Conservation (phyloP, 2,329 filamentous ascomycete species). For the Alternaria rosae region DNA sequence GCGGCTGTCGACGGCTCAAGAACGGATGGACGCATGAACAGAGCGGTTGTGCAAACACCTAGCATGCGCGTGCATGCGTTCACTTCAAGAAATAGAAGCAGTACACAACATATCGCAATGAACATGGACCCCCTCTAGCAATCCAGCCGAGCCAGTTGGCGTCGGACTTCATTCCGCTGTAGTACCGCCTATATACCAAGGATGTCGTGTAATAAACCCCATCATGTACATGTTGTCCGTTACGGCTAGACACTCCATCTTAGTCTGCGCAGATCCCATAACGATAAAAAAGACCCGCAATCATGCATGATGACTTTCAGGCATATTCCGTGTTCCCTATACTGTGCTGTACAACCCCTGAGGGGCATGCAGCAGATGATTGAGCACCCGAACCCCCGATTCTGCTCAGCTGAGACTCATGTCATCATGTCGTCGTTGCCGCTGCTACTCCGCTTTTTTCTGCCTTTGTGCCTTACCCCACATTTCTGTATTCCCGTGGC, state of each 20-base stretch:
- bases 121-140: neutral
- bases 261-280: neutral
- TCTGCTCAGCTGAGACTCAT: slow-evolving; percentile 28
- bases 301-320: neutral
- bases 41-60: neutral
- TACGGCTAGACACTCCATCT: slow-evolving; percentile 33
- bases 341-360: neutral
- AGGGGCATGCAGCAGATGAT: neutral
- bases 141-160: slow-evolving; percentile 1
- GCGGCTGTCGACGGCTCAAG: slow-evolving; percentile 19
- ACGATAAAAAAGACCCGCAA: neutral
- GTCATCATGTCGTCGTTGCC: slow-evolving; percentile 15
- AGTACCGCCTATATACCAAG: neutral
- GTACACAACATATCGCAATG: slow-evolving; percentile 10
- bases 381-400: neutral
- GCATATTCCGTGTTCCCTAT: neutral
- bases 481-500: slow-evolving; percentile 24
- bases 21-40: neutral
- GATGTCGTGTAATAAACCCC: slow-evolving; percentile 21
- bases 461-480: slow-evolving; percentile 29
- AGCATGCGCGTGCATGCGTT: slow-evolving; percentile 6
- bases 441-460: neutral
- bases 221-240: slow-evolving; percentile 21
- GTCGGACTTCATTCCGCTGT: slow-evolving; percentile 3
- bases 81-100: slow-evolving; percentile 8